These are phyloP conservation scores for Kazachstania psychrophila DNA, from an alignment of 805 yeast genomes.

Conservation along the genomic window DNA sequence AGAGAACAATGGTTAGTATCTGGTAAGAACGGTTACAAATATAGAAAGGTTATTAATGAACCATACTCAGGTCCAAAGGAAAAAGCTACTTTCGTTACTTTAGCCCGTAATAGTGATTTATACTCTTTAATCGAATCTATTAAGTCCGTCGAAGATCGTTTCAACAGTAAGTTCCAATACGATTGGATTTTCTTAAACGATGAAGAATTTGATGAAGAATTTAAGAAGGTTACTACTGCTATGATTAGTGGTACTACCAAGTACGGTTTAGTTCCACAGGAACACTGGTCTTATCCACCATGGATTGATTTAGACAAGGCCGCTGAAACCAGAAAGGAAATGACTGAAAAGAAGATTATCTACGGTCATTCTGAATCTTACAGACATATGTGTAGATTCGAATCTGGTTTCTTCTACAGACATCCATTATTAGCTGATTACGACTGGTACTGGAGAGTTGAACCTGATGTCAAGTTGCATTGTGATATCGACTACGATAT, in stretches of 20 bases:
- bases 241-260: slow-evolving; percentile 68
- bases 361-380: slow-evolving; percentile 61
- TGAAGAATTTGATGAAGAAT: slow-evolving; percentile 73
- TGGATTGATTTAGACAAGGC: slow-evolving; percentile 70
- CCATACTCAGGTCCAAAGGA: slow-evolving; percentile 32
- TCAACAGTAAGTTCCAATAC: slow-evolving; percentile 69
- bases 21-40: slow-evolving; percentile 10
- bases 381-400: slow-evolving; percentile 89
- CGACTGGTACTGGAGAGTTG: slow-evolving; percentile 93
- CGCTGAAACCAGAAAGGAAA: slow-evolving; percentile 43
- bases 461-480: slow-evolving; percentile 70
- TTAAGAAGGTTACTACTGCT: slow-evolving; percentile 55
- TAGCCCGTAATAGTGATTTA: slow-evolving; percentile 71
- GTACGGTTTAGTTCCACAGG: slow-evolving; percentile 73
- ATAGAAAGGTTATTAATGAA: slow-evolving; percentile 10
- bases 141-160: slow-evolving; percentile 78
- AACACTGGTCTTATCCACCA: slow-evolving; percentile 81
- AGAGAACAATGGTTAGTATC: slow-evolving; percentile 1
- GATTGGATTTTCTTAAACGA: slow-evolving; percentile 96
- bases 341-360: slow-evolving; percentile 44
- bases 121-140: slow-evolving; percentile 54
- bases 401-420: slow-evolving; percentile 81
- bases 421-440: slow-evolving; percentile 67
- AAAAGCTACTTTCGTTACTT: slow-evolving; percentile 72
- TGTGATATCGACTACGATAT: slow-evolving; percentile 79